phyloP scores from a whole-genome alignment of 2,329 filamentous ascomycete genomes.

The Leptodontidium sp. region DNA sequence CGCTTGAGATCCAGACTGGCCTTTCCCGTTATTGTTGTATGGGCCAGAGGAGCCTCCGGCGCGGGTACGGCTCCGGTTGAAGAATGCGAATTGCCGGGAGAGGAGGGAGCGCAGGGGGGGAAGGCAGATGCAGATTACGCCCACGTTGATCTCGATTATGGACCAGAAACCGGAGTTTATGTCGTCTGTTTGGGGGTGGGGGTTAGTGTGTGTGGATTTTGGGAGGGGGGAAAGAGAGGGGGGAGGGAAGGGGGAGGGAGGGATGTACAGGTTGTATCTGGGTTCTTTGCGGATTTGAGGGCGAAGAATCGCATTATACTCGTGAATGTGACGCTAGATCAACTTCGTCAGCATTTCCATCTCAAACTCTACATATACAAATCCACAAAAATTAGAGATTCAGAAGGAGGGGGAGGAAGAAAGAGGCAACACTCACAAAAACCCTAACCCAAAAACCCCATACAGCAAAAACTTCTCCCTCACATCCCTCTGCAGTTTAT shows the following conservation, averaged over 20 bases:
- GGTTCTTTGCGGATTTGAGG: conserved; percentile 29
- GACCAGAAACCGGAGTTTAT: conserved; percentile 45
- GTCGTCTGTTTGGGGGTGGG: conserved; percentile 33
- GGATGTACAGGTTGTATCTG: conserved; percentile 34
- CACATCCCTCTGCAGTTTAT: conserved; percentile 30
- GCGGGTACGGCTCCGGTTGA: conserved; percentile 12
- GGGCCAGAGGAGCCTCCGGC: neutral
- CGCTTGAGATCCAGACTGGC: neutral
- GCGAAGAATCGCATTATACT: conserved; percentile 46
- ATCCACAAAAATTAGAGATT: too few relatives aligned
- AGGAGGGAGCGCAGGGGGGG: conserved; percentile 30
- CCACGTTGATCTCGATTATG: conserved; percentile 48
- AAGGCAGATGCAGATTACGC: conserved; percentile 50
- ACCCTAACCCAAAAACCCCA: conserved; percentile 48
- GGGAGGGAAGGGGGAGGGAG: neutral
- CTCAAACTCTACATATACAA: neutral
- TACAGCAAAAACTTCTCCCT: conserved; percentile 58
- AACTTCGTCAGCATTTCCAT: neutral
- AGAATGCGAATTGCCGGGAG: conserved; percentile 25
- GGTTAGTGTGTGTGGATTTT: neutral
- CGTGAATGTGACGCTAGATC: conserved; percentile 42
- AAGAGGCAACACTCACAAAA: conserved; percentile 44
- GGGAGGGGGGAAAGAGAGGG: neutral
- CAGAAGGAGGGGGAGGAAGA: neutral
- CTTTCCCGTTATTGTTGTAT: neutral